These are phyloP conservation scores for Kwoniella sp. DNA, from an alignment of 768 basidiomycete species.

Conservation along the genomic window DNA sequence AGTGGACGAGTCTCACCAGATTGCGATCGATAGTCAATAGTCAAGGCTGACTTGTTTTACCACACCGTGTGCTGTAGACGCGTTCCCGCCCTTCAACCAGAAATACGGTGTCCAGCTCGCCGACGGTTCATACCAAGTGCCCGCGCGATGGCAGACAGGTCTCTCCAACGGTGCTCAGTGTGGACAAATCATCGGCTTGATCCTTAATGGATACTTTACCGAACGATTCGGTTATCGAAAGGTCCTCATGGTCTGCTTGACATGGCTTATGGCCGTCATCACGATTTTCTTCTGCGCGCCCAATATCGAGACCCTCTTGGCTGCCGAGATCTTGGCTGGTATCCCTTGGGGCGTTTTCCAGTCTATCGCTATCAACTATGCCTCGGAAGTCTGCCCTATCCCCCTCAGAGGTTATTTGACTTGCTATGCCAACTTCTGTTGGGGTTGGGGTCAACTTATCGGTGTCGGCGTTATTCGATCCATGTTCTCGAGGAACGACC, in stretches of 20 bases:
- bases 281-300: slow-evolving; percentile 47
- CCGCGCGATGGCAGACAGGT: slow-evolving; percentile 57
- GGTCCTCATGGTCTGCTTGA: slow-evolving; percentile 50
- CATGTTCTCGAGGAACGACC: slow-evolving; percentile 40
- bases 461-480: slow-evolving; percentile 51
- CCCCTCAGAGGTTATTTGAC: slow-evolving; percentile 53
- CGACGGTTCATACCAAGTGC: slow-evolving; percentile 54
- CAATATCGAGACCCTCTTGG: slow-evolving; percentile 37
- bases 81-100: slow-evolving; percentile 50
- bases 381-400: slow-evolving; percentile 53
- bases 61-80: too few relatives aligned
- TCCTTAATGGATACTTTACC: slow-evolving; percentile 53
- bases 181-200: slow-evolving; percentile 56
- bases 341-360: slow-evolving; percentile 56
- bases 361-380: slow-evolving; percentile 51
- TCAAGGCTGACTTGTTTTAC: too few relatives aligned
- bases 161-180: slow-evolving; percentile 55
- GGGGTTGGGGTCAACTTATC: slow-evolving; percentile 54
- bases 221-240: slow-evolving; percentile 56
- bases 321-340: slow-evolving; percentile 50
- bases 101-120: slow-evolving; percentile 43
- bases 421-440: slow-evolving; percentile 56
- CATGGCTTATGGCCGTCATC: slow-evolving; percentile 40
- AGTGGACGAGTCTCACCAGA: slow-evolving; percentile 3
- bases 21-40: too few relatives aligned